Evolutionary conservation across 2,329 filamentous ascomycete species (phyloP).

Genomic region (Triangularia setosa): DNA sequence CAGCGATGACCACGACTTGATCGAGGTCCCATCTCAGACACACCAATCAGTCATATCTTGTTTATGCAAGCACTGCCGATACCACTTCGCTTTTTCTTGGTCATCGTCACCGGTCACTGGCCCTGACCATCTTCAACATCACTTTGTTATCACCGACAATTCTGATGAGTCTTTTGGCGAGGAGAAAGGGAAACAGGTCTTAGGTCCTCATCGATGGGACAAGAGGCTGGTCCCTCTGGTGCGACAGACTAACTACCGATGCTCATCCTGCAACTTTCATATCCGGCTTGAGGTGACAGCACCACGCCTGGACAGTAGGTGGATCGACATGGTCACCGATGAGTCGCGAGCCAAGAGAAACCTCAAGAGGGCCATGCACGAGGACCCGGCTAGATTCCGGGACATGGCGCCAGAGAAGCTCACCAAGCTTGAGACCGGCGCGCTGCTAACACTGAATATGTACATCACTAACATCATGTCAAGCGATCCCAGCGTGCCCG

Average conservation of each 20-base stretch:
- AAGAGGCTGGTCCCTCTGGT: neutral
- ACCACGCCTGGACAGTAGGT: conserved; percentile 43
- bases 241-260: conserved; percentile 22
- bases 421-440: conserved; percentile 38
- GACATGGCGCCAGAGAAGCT: conserved; percentile 31
- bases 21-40: neutral
- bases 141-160: conserved; percentile 25
- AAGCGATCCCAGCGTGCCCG: conserved; percentile 24
- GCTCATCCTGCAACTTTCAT: conserved; percentile 42
- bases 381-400: conserved; percentile 48
- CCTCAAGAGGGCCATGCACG: conserved; percentile 27
- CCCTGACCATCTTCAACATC: conserved; percentile 23
- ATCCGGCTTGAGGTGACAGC: conserved; percentile 46
- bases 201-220: neutral
- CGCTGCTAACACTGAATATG: conserved; percentile 44
- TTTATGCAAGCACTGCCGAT: conserved; percentile 32
- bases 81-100: conserved; percentile 33
- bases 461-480: conserved; percentile 48
- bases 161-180: neutral
- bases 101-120: conserved; percentile 8
- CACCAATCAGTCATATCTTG: conserved; percentile 24
- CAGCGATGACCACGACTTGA: conserved; percentile 2
- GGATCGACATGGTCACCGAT: conserved; percentile 44
- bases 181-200: neutral
- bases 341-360: conserved; percentile 40